A percentile compares a stretch with the other conserved stretches of the same genome.
Conservation (phyloP, 2,329 filamentous ascomycete genomes). For the Trichoderma aggressivum region DNA sequence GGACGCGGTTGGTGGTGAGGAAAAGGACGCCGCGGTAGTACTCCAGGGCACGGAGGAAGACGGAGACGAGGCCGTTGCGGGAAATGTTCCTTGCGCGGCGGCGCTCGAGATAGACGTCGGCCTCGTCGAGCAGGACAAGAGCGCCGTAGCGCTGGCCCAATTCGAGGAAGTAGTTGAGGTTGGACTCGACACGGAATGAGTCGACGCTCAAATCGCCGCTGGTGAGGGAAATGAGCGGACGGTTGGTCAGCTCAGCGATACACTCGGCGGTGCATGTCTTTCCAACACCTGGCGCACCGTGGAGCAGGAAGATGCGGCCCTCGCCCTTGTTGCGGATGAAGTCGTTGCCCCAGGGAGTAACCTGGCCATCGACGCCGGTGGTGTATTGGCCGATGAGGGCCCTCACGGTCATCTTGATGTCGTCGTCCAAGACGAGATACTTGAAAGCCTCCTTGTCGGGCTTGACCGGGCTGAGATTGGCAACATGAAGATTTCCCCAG, state of each 20-base stretch:
- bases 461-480: slow-evolving; percentile 38
- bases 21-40: slow-evolving; percentile 51
- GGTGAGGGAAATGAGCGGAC: slow-evolving; percentile 51
- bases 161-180: slow-evolving; percentile 46
- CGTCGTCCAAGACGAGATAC: slow-evolving; percentile 47
- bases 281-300: slow-evolving; percentile 53
- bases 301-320: slow-evolving; percentile 49
- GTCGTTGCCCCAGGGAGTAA: slow-evolving; percentile 45
- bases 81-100: slow-evolving; percentile 43
- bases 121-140: slow-evolving; percentile 56
- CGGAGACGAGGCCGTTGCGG: slow-evolving; percentile 47
- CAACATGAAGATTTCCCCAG: slow-evolving; percentile 44
- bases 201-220: slow-evolving; percentile 46
- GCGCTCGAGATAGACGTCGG: slow-evolving; percentile 57
- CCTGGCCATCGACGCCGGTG: slow-evolving; percentile 33
- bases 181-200: slow-evolving; percentile 38
- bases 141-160: slow-evolving; percentile 49
- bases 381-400: slow-evolving; percentile 48
- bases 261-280: slow-evolving; percentile 57
- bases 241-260: slow-evolving; percentile 48
- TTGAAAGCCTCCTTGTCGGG: slow-evolving; percentile 49
- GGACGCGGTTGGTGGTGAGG: slow-evolving; percentile 50
- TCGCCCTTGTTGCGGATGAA: slow-evolving; percentile 51
- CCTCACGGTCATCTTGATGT: slow-evolving; percentile 47
- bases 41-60: slow-evolving; percentile 50